A percentile compares a stretch with the other conserved stretches of the same genome.
These are phyloP conservation scores for Acrocalymma vagum DNA, from an alignment of 2,329 filamentous ascomycete species.

Conservation along the genomic window DNA sequence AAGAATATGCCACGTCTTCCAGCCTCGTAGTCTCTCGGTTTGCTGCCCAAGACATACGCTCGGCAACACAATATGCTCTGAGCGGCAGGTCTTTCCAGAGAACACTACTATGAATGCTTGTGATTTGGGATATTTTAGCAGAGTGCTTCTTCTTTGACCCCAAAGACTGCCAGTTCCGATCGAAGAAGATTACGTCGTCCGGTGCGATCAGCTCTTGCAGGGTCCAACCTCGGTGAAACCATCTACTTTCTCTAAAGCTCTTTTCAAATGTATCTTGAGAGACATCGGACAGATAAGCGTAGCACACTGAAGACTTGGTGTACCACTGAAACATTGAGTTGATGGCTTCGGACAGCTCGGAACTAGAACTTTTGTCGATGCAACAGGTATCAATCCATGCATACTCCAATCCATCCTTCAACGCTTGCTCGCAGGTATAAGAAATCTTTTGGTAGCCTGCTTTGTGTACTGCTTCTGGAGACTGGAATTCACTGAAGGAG, in stretches of 20 bases:
- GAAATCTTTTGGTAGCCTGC: too few species aligned
- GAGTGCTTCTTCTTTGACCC: constrained; percentile 9
- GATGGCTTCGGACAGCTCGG: constrained; percentile 13
- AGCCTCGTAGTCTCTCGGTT: constrained; percentile 15
- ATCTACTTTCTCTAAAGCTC: constrained; percentile 17
- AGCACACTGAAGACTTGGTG: constrained; percentile 15
- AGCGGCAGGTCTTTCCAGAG: too few species aligned
- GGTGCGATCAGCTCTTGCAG: constrained; percentile 23
- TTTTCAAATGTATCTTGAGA: neutral
- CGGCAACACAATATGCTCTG: too few species aligned
- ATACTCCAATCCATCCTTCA: too few species aligned
- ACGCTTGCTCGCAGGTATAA: too few species aligned
- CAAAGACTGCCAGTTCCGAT: constrained; percentile 9
- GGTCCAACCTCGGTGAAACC: constrained; percentile 24
- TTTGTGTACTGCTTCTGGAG: too few species aligned
- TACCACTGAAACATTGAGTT: constrained; percentile 21
- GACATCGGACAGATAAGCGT: constrained; percentile 19
- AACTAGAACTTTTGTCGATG: constrained; percentile 19
- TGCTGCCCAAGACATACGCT: constrained; percentile 20
- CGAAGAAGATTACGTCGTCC: constrained; percentile 16
- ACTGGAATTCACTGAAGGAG: neutral
- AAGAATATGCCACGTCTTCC: constrained; percentile 16
- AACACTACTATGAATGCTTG: constrained; percentile 12
- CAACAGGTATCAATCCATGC: constrained; percentile 29
- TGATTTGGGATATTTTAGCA: constrained; percentile 8